Base-by-base conservation (phyloP, 768 basidiomycete species). In the Leccinellum rugosiceps region DNA sequence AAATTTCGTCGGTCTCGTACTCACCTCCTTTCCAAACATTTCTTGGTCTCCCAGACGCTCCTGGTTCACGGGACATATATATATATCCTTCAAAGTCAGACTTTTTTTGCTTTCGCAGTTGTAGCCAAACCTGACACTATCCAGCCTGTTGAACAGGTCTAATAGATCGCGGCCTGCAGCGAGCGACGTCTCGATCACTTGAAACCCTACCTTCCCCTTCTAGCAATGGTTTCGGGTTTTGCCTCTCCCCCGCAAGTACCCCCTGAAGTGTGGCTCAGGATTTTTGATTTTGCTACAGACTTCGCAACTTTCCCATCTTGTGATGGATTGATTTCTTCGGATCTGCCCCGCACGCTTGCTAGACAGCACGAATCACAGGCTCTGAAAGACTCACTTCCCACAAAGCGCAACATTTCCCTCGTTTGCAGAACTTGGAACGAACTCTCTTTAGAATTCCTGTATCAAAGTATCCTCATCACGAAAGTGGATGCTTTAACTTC, bases 191-290 rank as follows among this genome's bases (percentile, higher is more conserved):
- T 44, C 34, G n/a, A 23, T 13, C 14, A 10, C 25, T 43, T 31
- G 25, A 34, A 26, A 23, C 14, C 34, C 49, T 31, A 17, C 25
- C 23, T 13, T 19, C 15, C n/a, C 35, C 44, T 23, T 46, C 32
- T 26, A 19, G n/a, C 57, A 21, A 70, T 68, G 63, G 50, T 57
- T 13, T 53, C 52, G 7, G 21, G 43, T 45, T 46, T 31, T 19
- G 26, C 45, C 21, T 35, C 52, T 50, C 28, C 52, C n/a, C 49
- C 52, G 9, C 52, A 17, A 11, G 58, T 72, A 13, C 69, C 69
- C 28, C 68, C 70, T 19, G 70, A 70, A 57, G 53, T 72, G 41
- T 72, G 70, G 70, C 59, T 68, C 17, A 63, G 46, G 43, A 61
- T 72, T 30, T 72, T 72, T 49, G 17, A 32, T 32, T 54, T 64